These are phyloP conservation scores for Hygrophoropsis aurantiaca DNA, from an alignment of 768 basidiomycete genomes.

Conservation along the genomic window DNA sequence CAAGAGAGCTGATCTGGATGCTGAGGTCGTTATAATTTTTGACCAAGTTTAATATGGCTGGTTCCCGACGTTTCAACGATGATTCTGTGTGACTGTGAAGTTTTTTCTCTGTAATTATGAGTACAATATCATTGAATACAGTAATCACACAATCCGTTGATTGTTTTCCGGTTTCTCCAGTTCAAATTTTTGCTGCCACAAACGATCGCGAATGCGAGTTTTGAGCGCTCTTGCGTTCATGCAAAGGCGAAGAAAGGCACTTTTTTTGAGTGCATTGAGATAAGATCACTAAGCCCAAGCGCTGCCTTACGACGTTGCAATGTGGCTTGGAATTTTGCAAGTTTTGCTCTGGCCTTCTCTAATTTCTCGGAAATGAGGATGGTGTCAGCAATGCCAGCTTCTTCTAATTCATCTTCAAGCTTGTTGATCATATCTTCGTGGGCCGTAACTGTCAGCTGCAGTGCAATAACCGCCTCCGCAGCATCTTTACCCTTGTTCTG, in stretches of 20 bases:
- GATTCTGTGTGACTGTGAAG: slow-evolving; percentile 24
- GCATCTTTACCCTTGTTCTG: neutral
- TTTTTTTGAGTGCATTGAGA: slow-evolving; percentile 4
- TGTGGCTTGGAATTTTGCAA: slow-evolving; percentile 5
- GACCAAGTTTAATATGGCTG: slow-evolving; percentile 21
- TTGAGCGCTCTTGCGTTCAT: slow-evolving; percentile 22
- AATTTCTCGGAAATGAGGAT: slow-evolving; percentile 1
- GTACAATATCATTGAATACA: too few relatives aligned
- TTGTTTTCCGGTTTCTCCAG: slow-evolving; percentile 10
- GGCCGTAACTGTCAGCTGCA: neutral
- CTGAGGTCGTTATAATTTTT: slow-evolving; percentile 29
- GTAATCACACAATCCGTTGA: neutral
- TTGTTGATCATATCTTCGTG: neutral
- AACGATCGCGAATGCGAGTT: slow-evolving; percentile 10
- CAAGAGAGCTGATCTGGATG: slow-evolving; percentile 16
- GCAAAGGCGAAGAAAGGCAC: slow-evolving; percentile 7
- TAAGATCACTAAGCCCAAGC: slow-evolving; percentile 6
- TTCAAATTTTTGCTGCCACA: slow-evolving; percentile 18
- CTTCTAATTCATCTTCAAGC: slow-evolving; percentile 1
- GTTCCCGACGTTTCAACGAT: slow-evolving; percentile 25
- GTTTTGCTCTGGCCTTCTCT: neutral
- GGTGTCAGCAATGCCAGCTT: neutral
- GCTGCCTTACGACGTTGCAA: slow-evolving; percentile 3
- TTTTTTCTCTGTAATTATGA: slow-evolving; percentile 19
- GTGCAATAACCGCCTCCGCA: slow-evolving; percentile 1